Base-by-base conservation (phyloP, 305 asterid species). In the Caryopteris hybrid region DNA sequence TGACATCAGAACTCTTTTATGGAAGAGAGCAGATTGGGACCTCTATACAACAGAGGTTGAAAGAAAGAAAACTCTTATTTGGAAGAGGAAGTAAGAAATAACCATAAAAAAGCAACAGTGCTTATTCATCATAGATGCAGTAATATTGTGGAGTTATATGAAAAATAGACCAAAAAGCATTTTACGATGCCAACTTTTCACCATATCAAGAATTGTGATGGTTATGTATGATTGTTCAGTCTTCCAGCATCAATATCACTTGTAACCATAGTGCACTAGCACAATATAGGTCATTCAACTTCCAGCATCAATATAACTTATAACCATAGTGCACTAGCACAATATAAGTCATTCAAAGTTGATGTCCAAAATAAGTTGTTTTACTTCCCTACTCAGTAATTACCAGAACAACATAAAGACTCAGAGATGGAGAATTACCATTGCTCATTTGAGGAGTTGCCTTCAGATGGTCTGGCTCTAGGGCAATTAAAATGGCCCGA, bases 401-500 rank as follows among this genome's bases (percentile, higher is more conserved):
- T 23, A 61, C 54, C 13, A 56, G 3, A 68, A 29, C 45, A 25
- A 51, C 68, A 64, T 41, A 3, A 2, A 68, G 71, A 74, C 18
- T 33, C 53, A 48, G 21, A 14, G 56, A 58, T 8, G 61, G 48
- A 79, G 48, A 68, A 50, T 78, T 74, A 85, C 94, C 84, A 33
- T 75, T 52, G 69, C 38, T 27, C 54, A 42, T 43, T 20, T 22
- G 67, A 42, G 38, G 60, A 47, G 78, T 59, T 46, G 83, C 50
- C 75, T 79, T 87, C 70, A 75, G 58, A 71, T 62, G 71, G 60
- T 84, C 73, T 20, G 92, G 88, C 84, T 81, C 69, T 43, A 90
- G 76, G 61, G 94, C 96, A 16, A 80, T 38, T 47, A 79, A 59
- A 80, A 84, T 11, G 55, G 95, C 97, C 20, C 80, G 83, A 66